Evolutionary conservation across 805 yeast species (phyloP), one percentile per base, ranked within the genome.

Genomic region (Yamadazyma laniorum): DNA sequence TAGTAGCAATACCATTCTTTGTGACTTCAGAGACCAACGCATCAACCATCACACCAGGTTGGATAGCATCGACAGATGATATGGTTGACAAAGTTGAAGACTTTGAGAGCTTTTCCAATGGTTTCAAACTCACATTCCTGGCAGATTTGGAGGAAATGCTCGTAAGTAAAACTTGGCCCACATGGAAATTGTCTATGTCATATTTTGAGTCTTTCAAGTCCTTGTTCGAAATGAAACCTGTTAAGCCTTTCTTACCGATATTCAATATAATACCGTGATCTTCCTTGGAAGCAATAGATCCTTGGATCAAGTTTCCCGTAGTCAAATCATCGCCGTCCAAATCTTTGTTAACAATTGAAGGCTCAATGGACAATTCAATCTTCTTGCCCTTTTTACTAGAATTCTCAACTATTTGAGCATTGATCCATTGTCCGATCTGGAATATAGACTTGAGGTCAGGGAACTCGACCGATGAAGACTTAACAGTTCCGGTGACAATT

Each of bases 261-360:
- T 82, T 83, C 29, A 91, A 63, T 40, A 86, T 77, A 17, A 80
- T 75, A 63, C 99, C 99, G 58, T 88, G 96, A 58, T 93, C 99
- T 70, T 93, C 98, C 17, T 86, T 63, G 32, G 95, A 82, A 44
- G 71, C 74, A 16, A 93, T 79, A 2, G 86, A 70, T 17, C 80
- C 90, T 62, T 93, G 99, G 2, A 93, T 55, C 3, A 83, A 55
- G 42, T 76, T 70, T 30, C 87, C 88, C 18, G 70, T 51, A 5
- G 67, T 61, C 34, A 85, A 61, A 56, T 89, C 97, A 31, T 82
- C 89, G 4, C 68, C 75, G 37, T 67, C 74, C 40, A 89, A 63
- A 11, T 64, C 43, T 15, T 71, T 67, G 55, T 93, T 93, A 9
- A 85, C 87, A 29, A 65, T 64, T 33, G 75, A 70, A 6, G 97